Evolutionary conservation across 371 early-diverging fungal genomes (phyloP), one percentile per base, ranked within the genome.

Genomic region (Dichotomocladium elegans): DNA sequence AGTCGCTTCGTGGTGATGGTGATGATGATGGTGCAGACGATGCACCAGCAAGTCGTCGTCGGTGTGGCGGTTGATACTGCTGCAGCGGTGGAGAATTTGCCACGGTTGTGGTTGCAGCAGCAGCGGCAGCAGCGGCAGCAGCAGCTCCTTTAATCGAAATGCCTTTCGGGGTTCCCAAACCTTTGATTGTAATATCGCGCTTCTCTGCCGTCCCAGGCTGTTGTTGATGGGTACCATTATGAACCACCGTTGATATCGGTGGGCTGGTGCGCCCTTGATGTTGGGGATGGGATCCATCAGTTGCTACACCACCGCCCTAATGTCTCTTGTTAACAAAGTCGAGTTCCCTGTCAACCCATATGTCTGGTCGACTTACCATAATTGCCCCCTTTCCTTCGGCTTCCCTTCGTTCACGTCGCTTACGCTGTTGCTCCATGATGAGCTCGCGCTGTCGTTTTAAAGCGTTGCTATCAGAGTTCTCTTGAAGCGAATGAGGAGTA

Each of bases 131-230:
- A 30, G 49, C 49, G 9, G 49, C 49, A 21, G 49, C 49, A 10
- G 49, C 49, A 14, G 49, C 49, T 24, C 49, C 49, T 15, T 48
- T 48, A 15, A 48, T 48, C 6, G 49, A 30, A 22, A 48, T 33
- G 4, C 49, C 49, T 22, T 48, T 48, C n/a, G n/a, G n/a, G 27
- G 25, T 29, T 0, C 31, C 33, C 26, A 48, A 24, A 3, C 49
- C 49, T 14, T 26, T 15, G 26, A 48, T 48, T 3, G 49, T 33
- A 21, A 48, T 22, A 8, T 33, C 25, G 1, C 35, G 49, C 15
- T 35, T 48, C n/a, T n/a, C n/a, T n/a, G n/a, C n/a, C n/a, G n/a
- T n/a, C n/a, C n/a, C n/a, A n/a, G n/a, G n/a, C n/a, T n/a, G n/a
- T n/a, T n/a, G n/a, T n/a, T n/a, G n/a, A n/a, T n/a, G n/a, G n/a